Evolutionary conservation across 177 flowering plant genomes (phyloP).

Genomic region (Telopea speciosissima): DNA sequence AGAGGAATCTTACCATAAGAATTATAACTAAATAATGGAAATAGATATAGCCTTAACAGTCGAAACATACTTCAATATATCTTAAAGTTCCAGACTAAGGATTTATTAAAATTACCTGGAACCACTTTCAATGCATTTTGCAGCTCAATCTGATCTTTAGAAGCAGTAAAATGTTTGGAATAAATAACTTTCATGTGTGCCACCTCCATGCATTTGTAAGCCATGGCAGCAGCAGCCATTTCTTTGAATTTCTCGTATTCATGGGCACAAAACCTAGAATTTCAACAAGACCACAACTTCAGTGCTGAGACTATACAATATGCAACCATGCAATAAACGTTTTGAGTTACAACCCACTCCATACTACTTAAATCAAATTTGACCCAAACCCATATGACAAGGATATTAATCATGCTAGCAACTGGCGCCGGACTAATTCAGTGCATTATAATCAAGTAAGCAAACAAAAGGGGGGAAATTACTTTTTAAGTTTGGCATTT

Average conservation of each 20-base stretch:
- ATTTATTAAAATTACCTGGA: conserved; percentile 38
- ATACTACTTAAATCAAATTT: no score
- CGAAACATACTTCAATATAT: neutral
- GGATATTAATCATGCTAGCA: no score
- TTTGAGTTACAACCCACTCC: no score
- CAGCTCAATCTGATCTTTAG: conserved; percentile 51
- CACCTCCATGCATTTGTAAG: conserved; percentile 86
- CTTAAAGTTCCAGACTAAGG: neutral
- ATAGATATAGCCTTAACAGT: neutral
- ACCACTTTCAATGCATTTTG: conserved; percentile 39
- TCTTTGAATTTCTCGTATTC: conserved; percentile 54
- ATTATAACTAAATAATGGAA: neutral
- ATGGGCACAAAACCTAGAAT: conserved; percentile 50
- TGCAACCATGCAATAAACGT: no score
- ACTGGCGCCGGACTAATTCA: no score
- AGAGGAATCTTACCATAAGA: neutral
- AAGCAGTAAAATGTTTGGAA: conserved; percentile 30
- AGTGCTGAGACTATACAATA: neutral
- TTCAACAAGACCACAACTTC: neutral
- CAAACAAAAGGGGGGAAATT: no score
- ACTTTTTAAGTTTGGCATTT: no score
- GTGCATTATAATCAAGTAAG: no score
- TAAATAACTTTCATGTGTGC: conserved; percentile 66
- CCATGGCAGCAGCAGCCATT: conserved; percentile 70
- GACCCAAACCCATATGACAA: no score